Evolutionary conservation across 1,284 basidiomycete species (phyloP).

Genomic region (Neolentinus lepideus): DNA sequence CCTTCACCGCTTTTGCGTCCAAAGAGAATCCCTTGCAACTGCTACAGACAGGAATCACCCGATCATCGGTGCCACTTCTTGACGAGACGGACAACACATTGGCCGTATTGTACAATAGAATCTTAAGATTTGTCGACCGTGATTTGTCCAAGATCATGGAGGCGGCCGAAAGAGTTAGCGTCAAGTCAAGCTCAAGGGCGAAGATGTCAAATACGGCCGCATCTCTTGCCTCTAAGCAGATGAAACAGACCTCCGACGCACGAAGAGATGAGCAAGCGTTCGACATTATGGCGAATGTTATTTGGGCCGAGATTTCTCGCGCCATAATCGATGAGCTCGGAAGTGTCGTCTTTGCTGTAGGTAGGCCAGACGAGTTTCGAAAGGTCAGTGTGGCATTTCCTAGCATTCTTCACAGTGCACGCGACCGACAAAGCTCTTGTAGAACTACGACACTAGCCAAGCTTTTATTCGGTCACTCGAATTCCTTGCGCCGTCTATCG

Average conservation of each 20-base stretch:
- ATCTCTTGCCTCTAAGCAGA: background rate
- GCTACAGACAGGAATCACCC: constrained; percentile 4
- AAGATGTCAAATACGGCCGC: background rate
- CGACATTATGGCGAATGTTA: constrained; percentile 78
- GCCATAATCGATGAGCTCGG: constrained; percentile 84
- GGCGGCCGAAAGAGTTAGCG: constrained; percentile 60
- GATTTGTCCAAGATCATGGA: constrained; percentile 70
- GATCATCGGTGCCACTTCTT: constrained; percentile 36
- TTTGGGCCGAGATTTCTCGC: constrained; percentile 81
- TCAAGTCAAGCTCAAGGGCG: constrained; percentile 31
- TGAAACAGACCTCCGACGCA: background rate
- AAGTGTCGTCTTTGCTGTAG: constrained; percentile 79
- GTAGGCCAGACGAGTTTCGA: constrained; percentile 85
- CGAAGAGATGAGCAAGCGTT: constrained; percentile 40
- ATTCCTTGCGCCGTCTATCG: constrained; percentile 70
- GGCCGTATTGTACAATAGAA: constrained; percentile 70
- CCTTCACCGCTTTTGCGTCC: constrained; percentile 55
- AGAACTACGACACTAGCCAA: constrained; percentile 83
- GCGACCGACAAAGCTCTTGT: background rate
- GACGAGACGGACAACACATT: constrained; percentile 63
- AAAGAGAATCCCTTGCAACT: constrained; percentile 39
- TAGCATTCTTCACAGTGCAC: background rate
- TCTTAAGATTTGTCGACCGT: constrained; percentile 75
- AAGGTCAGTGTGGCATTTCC: constrained; percentile 42
- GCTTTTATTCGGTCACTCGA: constrained; percentile 85